These are phyloP conservation scores for Talaromyces sp. DNA, from an alignment of 2,329 filamentous ascomycete species.

Conservation along the genomic window DNA sequence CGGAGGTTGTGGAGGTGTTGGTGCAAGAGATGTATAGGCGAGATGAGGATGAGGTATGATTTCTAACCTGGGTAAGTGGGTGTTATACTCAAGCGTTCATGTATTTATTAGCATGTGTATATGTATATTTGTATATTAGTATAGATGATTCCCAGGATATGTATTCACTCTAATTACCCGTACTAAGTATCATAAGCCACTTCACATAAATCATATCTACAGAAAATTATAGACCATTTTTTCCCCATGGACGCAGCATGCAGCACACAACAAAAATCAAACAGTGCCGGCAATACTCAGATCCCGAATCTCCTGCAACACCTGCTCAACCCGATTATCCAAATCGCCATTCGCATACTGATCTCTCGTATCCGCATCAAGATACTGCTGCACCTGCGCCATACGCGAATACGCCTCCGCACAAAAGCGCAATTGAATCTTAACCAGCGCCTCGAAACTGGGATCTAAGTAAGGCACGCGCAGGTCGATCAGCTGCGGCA, in stretches of 20 bases:
- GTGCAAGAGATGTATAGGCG: constrained; percentile 46
- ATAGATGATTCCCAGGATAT: neutral
- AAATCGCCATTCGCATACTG: constrained; percentile 93
- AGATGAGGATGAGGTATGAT: constrained; percentile 38
- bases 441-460: constrained; percentile 94
- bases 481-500: constrained; percentile 94
- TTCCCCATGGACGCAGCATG: neutral
- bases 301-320: constrained; percentile 93
- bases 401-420: constrained; percentile 96
- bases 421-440: constrained; percentile 96
- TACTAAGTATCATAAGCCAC: neutral
- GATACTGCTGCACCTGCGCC: constrained; percentile 98
- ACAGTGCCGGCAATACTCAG: constrained; percentile 84
- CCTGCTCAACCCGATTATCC: constrained; percentile 88
- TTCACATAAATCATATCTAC: constrained; percentile 13
- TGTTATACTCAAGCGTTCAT: too few species aligned
- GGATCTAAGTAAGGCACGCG: constrained; percentile 96
- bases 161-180: neutral
- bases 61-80: too few species aligned
- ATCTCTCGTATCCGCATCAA: constrained; percentile 91
- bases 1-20: constrained; percentile 53
- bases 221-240: neutral
- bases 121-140: neutral
- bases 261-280: constrained; percentile 27
- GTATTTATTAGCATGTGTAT: neutral